Percentiles rank a stretch among this genome's conserved stretches.
phyloP scores from a whole-genome alignment of 1,284 basidiomycete genomes.

The Takashimella koratensis region DNA sequence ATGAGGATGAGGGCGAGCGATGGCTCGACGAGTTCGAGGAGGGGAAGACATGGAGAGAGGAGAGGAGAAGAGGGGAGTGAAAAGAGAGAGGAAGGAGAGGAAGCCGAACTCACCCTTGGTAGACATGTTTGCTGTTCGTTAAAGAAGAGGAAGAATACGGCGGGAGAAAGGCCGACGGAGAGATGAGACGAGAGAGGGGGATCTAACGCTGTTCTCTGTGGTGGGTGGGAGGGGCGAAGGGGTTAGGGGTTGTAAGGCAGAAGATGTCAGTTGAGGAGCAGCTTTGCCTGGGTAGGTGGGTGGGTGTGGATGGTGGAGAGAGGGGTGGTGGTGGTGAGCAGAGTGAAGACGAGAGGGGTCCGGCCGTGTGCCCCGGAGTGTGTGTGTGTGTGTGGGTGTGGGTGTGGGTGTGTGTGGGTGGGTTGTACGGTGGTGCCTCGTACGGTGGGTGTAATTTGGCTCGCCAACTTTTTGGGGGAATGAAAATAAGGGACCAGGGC shows the following conservation, averaged over 20 bases:
- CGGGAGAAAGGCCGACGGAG: neutral
- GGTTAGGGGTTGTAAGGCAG: no score
- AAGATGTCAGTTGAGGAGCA: neutral
- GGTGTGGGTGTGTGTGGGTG: neutral
- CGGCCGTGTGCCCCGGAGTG: no score
- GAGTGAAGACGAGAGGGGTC: no score
- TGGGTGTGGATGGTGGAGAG: neutral
- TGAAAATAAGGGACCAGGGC: no score
- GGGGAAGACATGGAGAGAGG: neutral
- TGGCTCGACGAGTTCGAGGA: neutral
- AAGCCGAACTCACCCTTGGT: slow-evolving; percentile 49
- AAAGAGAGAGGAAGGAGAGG: neutral
- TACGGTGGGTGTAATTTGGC: no score
- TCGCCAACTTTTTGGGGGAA: no score
- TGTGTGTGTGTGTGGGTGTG: no score
- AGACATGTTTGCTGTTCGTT: slow-evolving; percentile 37
- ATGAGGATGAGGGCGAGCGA: slow-evolving; percentile 9
- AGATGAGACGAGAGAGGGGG: slow-evolving; percentile 2
- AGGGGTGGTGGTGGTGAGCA: neutral
- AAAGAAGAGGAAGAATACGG: no score
- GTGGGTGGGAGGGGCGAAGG: neutral
- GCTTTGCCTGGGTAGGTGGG: neutral
- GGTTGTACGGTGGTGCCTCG: no score
- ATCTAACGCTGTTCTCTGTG: neutral
- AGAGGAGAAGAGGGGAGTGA: neutral